These are phyloP conservation scores for Leishmania amazonensis DNA, from an alignment of 208 protist genomes.

Conservation along the genomic window DNA sequence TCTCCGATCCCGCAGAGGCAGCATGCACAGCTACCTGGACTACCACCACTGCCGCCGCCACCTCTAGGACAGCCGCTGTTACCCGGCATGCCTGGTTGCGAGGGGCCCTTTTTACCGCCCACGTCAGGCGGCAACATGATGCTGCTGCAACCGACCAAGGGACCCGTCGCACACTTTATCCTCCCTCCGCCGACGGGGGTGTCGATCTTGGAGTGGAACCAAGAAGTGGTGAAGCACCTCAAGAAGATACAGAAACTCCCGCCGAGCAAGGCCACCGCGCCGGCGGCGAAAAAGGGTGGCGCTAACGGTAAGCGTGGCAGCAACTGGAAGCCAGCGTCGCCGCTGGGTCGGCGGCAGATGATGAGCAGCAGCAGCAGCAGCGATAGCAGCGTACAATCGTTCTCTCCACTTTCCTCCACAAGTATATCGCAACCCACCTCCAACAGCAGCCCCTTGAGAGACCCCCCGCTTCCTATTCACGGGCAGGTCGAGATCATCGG, in stretches of 20 bases:
- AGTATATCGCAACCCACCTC: background rate
- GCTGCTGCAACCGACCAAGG: constrained; percentile 25
- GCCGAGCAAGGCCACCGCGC: background rate
- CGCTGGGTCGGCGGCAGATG: background rate
- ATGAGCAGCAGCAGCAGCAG: background rate
- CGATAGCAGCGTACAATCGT: background rate
- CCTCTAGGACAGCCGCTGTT: constrained; percentile 35
- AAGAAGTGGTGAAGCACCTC: constrained; percentile 26
- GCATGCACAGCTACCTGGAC: constrained; percentile 28
- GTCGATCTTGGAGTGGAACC: constrained; percentile 41
- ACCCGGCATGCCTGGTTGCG: constrained; percentile 56
- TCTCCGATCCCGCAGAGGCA: background rate
- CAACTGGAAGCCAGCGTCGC: background rate
- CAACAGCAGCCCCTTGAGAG: background rate
- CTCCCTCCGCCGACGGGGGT: constrained; percentile 44
- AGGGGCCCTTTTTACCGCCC: constrained; percentile 47
- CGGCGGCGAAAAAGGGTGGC: background rate
- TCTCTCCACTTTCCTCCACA: background rate
- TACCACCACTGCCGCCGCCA: constrained; percentile 36
- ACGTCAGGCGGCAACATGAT: constrained; percentile 8
- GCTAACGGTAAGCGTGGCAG: constrained; percentile 4
- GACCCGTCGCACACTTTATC: constrained; percentile 28
- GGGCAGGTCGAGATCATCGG: background rate
- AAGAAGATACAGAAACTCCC: constrained; percentile 14
- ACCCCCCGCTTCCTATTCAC: background rate